Conservation (phyloP, 805 yeast genomes). For the Sugiyamaella qingdaonensis region DNA sequence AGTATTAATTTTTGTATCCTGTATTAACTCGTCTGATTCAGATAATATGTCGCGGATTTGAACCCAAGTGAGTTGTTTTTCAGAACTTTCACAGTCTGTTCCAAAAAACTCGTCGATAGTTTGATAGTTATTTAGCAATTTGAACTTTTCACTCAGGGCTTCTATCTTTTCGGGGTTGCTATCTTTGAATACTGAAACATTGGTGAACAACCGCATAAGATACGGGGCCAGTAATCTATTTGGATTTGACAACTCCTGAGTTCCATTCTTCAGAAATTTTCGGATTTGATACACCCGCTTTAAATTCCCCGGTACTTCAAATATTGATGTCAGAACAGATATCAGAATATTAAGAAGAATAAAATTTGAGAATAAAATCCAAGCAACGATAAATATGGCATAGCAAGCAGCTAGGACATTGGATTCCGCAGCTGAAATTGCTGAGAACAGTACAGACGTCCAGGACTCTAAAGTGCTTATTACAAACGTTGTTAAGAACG, state of each 20-base stretch:
- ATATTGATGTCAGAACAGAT: constrained; percentile 81
- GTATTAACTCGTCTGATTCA: neutral
- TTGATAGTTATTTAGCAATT: constrained; percentile 16
- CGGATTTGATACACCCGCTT: neutral
- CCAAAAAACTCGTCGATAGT: neutral
- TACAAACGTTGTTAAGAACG: constrained; percentile 68
- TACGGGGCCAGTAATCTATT: neutral
- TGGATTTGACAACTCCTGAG: neutral
- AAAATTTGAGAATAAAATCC: constrained; percentile 80
- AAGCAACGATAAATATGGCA: constrained; percentile 61
- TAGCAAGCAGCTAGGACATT: constrained; percentile 47
- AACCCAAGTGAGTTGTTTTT: neutral
- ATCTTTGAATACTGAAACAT: neutral
- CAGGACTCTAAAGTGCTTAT: constrained; percentile 90
- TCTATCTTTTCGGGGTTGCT: too few relatives aligned
- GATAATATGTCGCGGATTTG: neutral
- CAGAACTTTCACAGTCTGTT: neutral
- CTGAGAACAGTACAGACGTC: constrained; percentile 67
- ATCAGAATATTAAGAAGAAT: constrained; percentile 81
- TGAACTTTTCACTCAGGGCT: too few relatives aligned
- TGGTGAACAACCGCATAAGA: neutral
- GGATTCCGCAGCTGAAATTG: constrained; percentile 46
- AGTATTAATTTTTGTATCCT: neutral
- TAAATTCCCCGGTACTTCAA: constrained; percentile 46
- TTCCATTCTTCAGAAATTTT: neutral